phyloP scores from a whole-genome alignment of 768 basidiomycete species.

The Cystobasidium ongulense region DNA sequence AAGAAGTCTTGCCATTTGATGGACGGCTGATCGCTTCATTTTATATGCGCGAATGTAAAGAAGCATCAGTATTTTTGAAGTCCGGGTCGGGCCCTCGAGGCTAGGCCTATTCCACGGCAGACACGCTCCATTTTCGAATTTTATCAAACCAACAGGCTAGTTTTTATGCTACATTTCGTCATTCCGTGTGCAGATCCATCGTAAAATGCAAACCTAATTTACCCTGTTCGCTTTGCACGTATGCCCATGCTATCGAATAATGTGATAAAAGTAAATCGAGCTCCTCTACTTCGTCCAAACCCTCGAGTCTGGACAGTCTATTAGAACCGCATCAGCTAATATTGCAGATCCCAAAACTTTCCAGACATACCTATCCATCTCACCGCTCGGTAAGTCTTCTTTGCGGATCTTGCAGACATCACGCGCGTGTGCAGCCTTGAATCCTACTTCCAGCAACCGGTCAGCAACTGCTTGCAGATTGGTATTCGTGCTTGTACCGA shows the following conservation, averaged over 20 bases:
- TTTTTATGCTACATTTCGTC: neutral
- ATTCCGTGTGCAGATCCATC: too few species aligned
- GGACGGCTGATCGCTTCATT: too few species aligned
- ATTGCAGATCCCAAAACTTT: neutral
- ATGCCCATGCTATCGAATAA: constrained; percentile 86
- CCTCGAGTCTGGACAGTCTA: constrained; percentile 56
- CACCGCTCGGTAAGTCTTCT: constrained; percentile 41
- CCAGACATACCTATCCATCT: constrained; percentile 42
- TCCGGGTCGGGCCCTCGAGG: too few species aligned
- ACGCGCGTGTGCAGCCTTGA: constrained; percentile 53
- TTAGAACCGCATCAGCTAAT: neutral
- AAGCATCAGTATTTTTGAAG: too few species aligned
- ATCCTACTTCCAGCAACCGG: constrained; percentile 58
- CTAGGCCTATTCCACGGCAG: too few species aligned
- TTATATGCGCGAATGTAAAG: too few species aligned
- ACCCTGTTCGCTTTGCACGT: constrained; percentile 51
- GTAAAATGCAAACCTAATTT: too few species aligned
- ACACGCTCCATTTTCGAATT: too few species aligned
- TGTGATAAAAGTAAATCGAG: constrained; percentile 79
- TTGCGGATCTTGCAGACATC: constrained; percentile 63
- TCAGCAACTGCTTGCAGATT: constrained; percentile 54
- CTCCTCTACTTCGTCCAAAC: constrained; percentile 91
- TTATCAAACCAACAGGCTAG: too few species aligned
- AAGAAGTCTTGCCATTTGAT: too few species aligned
- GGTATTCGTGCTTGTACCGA: constrained; percentile 61